Evolutionary conservation across 2,329 filamentous ascomycete genomes (phyloP), one percentile per base, ranked within the genome.

Genomic region (Epichloe elymi): DNA sequence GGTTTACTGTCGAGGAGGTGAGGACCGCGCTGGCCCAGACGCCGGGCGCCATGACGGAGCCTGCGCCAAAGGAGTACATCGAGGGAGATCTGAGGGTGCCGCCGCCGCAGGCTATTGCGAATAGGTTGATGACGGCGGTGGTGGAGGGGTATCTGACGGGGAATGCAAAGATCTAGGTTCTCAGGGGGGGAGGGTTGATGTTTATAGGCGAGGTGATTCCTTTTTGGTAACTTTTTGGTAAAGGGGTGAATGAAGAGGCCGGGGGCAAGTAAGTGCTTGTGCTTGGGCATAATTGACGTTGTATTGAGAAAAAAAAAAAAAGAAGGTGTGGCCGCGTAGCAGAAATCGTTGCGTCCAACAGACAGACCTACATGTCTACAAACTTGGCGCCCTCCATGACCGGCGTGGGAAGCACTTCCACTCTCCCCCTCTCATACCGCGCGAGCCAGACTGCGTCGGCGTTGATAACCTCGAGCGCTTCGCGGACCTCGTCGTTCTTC

Each of bases 71-170:
- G 40, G 83, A 76, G 11, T 90, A 89, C 62, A 84, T 82, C 63
- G 81, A 90, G 64, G 89, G 0, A 0, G 79, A 75, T 3, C 66
- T 98, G 70, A 79, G 88, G 51, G 67, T 98, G 63, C 93, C 93
- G 44, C 88, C 89, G 2, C 71, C 75, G 53, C 95, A 89, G 37
- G 91, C 93, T 1, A 97, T 98, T 75, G 93, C 93, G 15, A 86
- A 97, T 66, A 86, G 90, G 64, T 69, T 97, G 62, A 82, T 98
- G 59, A 76, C 74, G 49, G 88, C 89, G 1, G 88, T 95, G 14
- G 78, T 84, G 0, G 80, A 82, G 48, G 88, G 88, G 0, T 93
- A 86, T 64, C 70, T 86, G 53, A 74, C 73, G 11, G 73, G 2
- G 2, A 68, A 56, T 4, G 59, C 75, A 53, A 83, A 79, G 65